Base-by-base conservation (phyloP, 2,329 filamentous ascomycete species). In the Paecilomyces dactylethromorphus region DNA sequence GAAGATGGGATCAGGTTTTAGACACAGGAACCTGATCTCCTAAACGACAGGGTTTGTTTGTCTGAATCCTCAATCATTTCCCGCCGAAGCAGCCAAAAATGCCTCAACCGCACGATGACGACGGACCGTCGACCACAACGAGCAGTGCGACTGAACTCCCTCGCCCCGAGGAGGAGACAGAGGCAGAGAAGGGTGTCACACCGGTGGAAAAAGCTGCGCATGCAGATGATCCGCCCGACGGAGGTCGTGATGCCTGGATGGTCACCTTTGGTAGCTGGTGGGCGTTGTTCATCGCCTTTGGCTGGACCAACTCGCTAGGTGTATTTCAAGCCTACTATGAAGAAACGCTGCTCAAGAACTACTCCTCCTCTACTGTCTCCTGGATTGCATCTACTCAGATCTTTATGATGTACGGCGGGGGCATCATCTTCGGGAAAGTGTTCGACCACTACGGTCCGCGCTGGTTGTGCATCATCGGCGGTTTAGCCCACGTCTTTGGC, bases 401-500 rank as follows among this genome's bases (percentile, higher is more conserved):
- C 15, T 83, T 81, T 63, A 77, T 84, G 66, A 79, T 87, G 76
- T 81, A 82, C 66, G 74, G 68, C 24, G 69, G 75, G 65, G 85
- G 86, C 0, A 84, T 85, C 0, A 65, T 89, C 7, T 80, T 86
- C n/a, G 87, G 87, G 1, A 83, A 82, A 49, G 53, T 87, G 0
- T 88, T 82, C 63, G 88, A 90, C 65, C 82, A 77, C 58, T 82
- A 84, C 58, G 87, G 87, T 0, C 84, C 87, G 0, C 78, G 79
- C 31, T 78, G 74, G 53, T 72, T 88, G 0, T 66, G 83, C 2
- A 31, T 79, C 1, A 67, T 74, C 51, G 81, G 81, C 15, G 77
- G 76, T 7, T 74, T 83, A 60, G 65, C 83, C 59, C 80, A 83
- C 61, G 78, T 83, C 53, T 79, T 83, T 57, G 80, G 81, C 3